These are phyloP conservation scores for Silene latifolia DNA, from an alignment of 148 eudicot species.

Conservation along the genomic window DNA sequence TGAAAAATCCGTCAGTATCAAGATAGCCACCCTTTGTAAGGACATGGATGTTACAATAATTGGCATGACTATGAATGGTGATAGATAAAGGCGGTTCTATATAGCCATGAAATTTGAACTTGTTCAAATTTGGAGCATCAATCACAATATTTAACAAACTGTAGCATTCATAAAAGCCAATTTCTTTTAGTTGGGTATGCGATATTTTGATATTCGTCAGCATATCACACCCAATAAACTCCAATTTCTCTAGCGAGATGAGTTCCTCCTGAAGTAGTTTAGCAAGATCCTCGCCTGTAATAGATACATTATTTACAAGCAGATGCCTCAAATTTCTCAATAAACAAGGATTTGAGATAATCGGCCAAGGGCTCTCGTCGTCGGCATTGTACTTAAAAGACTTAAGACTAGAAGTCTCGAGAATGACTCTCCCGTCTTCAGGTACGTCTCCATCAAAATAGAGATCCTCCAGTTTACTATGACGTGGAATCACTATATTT, in stretches of 20 bases:
- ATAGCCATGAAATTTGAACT: background rate
- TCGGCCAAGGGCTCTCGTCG: background rate
- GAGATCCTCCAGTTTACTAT: background rate
- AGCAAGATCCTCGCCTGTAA: background rate
- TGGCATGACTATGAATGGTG: background rate
- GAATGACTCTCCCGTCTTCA: background rate
- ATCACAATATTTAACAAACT: background rate
- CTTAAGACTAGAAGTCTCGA: background rate
- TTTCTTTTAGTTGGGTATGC: background rate
- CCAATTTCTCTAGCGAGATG: background rate
- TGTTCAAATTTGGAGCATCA: background rate
- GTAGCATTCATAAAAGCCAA: background rate
- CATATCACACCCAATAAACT: background rate
- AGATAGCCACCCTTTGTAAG: background rate
- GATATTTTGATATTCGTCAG: background rate
- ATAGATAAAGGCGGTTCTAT: background rate
- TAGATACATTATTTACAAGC: background rate
- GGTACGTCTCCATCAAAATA: too few relatives aligned
- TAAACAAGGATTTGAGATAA: background rate
- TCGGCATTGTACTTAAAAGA: too few relatives aligned
- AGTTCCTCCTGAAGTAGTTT: conserved; percentile 6
- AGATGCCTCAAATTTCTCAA: background rate
- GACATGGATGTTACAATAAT: background rate
- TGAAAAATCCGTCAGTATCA: background rate
- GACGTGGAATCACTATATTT: background rate